Base-by-base conservation (phyloP, 306 rosid species). In the Medicago arabica region DNA sequence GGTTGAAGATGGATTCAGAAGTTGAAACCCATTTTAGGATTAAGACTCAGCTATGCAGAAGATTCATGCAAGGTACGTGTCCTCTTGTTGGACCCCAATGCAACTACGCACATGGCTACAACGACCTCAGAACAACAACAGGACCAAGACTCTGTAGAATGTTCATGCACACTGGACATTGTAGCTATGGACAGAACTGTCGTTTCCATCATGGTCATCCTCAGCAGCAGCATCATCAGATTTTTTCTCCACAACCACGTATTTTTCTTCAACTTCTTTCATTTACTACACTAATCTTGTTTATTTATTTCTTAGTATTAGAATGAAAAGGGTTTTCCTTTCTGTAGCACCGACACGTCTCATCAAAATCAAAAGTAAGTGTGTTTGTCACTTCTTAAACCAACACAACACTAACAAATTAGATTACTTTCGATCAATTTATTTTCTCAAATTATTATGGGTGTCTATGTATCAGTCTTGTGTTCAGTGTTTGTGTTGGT, bases 131-230 rank as follows among this genome's bases (percentile, higher is more conserved):
- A 61, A 4, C 5, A 28, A 1, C 5, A 28, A 8, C 21, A 23
- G 28, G 28, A 8, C 43, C 43, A 15, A 65, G 6, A 41, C 25
- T 76, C 0, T 86, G 93, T 76, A 86, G 82, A 72, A 43, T 70
- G 70, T 85, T 81, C 79, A 36, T 7, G 15, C 43, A 46, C 3
- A 23, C 65, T 84, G 21, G 13, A 59, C 67, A 38, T 7, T 89
- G 90, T 55, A 8, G 21, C 3, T 86, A 81, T 38, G 86, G 88
- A 12, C 17, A 43, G 71, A 39, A 13, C 2, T 89, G 93, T 74
- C 89, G 88, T 34, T 89, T 39, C 81, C 84, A 58, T 57, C 90
- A 86, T 16, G 4, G 4, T 7, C 12, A 53, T 53, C 13, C 8
- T 7, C 28, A 28, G 14, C 18, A 15, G 12, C 16, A 23, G 25